Evolutionary conservation across 345 rosid genomes (phyloP), one percentile per base, ranked within the genome.

Genomic region (Rhodamnia argentea): DNA sequence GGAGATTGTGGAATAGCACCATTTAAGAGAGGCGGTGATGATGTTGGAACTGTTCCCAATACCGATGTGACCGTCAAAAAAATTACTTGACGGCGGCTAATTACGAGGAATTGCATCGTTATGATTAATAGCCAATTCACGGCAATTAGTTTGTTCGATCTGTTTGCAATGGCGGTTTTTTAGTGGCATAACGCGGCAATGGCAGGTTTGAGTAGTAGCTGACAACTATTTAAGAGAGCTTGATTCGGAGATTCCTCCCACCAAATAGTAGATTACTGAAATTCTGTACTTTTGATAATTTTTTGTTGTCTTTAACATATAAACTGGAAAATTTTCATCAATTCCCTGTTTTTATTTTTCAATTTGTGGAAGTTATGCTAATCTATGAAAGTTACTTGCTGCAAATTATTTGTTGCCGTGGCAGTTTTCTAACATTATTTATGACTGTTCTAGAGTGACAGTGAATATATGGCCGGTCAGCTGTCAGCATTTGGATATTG

Each of bases 401-500:
- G 50, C 52, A 29, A 84, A 18, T 47, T 4, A 54, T 23, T 55
- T n/a, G 78, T 9, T 15, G 52, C 15, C 0, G 4, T 42, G 62
- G 47, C 53, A 22, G 37, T 27, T 53, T 86, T 54, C 64, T 44
- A 44, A 84, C 32, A 57, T 52, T 13, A 55, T 54, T 83, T 78
- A 23, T 64, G 52, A 52, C 83, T 85, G 85, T 89, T 83, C 86
- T 95, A 97, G 98, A 97, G 99, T 92, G 99, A 97, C 88, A 96
- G 98, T 91, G 99, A 97, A 90, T 97, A 97, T 90, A 97, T 97
- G 99, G 98, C 96, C 37, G 98, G 99, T 83, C 99, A 96, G 93
- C 95, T 97, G 87, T 94, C 98, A 86, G 95, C 99, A 78, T 97
- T 94, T 81, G 99, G 99, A 82, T 97, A 96, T 92, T 90, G 92